Evolutionary conservation across 1,139 yeast genomes (phyloP), one percentile per base, ranked within the genome.

Genomic region (Eremothecium gossypii): DNA sequence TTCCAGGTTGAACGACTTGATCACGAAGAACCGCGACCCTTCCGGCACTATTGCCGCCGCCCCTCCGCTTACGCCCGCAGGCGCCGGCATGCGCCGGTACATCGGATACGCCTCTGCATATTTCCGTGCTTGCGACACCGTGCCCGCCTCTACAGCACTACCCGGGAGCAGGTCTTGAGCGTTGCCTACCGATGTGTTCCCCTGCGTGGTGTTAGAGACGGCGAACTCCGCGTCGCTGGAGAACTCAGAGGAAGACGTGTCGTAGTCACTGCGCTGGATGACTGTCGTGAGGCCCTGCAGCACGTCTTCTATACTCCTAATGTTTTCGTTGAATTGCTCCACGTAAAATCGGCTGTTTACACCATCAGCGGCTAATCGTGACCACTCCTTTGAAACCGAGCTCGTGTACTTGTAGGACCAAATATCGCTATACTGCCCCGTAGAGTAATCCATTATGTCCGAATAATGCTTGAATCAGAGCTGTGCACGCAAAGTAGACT

Each of bases 11-110:
- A 65, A 70, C 0, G 82, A 76, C 51, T 77, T 77, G 45, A 77
- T 76, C 10, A 77, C 76, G 49, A 76, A 77, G 52, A 74, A 76
- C 36, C 63, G 62, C 0, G 79, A 62, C 7, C 51, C 50, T 1
- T 49, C 51, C 2, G 67, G 66, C 1, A 63, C 52, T 12, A 49
- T 48, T 7, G 14, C 12, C 8, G 20, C 29, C n/a, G 37, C 14
- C 5, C 23, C 23, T 6, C 23, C 23, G 23, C 23, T 17, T 4
- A 12, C 13, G 29, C 54, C 45, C 52, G 54, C 53, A 10, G 51
- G 48, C 4, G 58, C 54, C 2, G 52, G 10, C n/a, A 34, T 20
- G 6, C 29, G 20, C 11, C 27, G 27, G 28, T 34, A 34, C 9
- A 34, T 17, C 3, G 37, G 37, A 17, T 34, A 34, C 5, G 29